Evolutionary conservation across 208 protist genomes (phyloP).

Genomic region (Trypanosoma boissoni): DNA sequence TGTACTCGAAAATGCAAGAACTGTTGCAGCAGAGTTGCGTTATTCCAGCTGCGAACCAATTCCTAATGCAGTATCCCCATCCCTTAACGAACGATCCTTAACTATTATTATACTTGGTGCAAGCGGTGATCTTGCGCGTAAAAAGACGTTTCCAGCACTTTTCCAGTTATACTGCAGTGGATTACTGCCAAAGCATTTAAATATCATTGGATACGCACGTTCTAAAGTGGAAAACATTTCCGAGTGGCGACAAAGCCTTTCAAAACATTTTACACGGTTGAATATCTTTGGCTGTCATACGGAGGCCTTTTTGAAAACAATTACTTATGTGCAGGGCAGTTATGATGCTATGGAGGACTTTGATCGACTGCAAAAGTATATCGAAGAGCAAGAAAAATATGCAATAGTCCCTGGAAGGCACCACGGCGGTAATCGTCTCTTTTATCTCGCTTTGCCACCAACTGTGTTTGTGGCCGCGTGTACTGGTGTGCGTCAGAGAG

Average conservation of each 20-base stretch:
- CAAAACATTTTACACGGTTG: constrained; percentile 53
- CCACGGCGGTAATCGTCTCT: constrained; percentile 81
- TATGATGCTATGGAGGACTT: constrained; percentile 86
- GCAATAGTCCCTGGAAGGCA: constrained; percentile 28
- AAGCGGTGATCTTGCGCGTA: constrained; percentile 90
- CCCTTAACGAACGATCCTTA: constrained; percentile 55
- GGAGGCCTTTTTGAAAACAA: constrained; percentile 54
- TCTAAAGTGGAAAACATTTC: constrained; percentile 69
- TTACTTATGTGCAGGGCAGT: constrained; percentile 70
- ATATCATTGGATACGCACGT: constrained; percentile 90
- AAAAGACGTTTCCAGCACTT: constrained; percentile 92
- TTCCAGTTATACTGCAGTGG: constrained; percentile 86
- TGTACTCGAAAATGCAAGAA: constrained; percentile 33
- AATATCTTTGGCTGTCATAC: constrained; percentile 53
- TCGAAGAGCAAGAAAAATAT: constrained; percentile 52
- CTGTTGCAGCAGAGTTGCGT: constrained; percentile 23
- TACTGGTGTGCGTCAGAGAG: constrained; percentile 44
- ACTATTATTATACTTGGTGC: constrained; percentile 88
- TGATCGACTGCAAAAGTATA: constrained; percentile 39
- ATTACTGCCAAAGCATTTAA: constrained; percentile 59
- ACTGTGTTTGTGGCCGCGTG: constrained; percentile 67
- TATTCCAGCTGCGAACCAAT: constrained; percentile 38
- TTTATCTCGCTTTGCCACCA: constrained; percentile 91
- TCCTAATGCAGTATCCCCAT: constrained; percentile 34
- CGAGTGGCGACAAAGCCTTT: constrained; percentile 61